Evolutionary conservation across 1,139 yeast genomes (phyloP), one percentile per base, ranked within the genome.

Genomic region (Suhomyces taliae): DNA sequence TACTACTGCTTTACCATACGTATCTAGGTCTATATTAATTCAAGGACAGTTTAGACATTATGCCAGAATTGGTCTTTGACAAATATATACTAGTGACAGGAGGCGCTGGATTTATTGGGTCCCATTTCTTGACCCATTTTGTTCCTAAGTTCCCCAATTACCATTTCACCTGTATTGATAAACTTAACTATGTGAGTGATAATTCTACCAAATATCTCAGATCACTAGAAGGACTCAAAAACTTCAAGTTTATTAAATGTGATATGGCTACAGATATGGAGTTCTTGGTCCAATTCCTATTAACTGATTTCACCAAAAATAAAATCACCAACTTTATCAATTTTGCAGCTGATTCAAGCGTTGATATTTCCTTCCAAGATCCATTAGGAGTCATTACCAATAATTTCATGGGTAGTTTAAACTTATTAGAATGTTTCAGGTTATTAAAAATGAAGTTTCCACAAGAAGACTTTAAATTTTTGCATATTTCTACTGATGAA

Each of bases 401-500:
- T 45, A 82, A 82, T 52, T 71, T 79, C 2, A 39, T 78, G 6
- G 74, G 81, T 9, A 76, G 83, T 0, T 83, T 78, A 52, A 76
- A 73, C 34, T 53, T 82, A 29, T 64, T 82, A 12, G 85, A 82
- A 57, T 66, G 70, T 37, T 60, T 67, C 43, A 62, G 78, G 35
- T 35, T 53, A 11, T 40, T 56, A 8, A 31, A 39, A 9, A 24
- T 34, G 31, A 32, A 42, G 6, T 8, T 33, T 7, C 48, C 48
- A 4, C 31, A 15, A n/a, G 47, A 47, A n/a, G 43, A 49, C 12
- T 50, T 55, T 34, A 45, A 58, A 11, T 67, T 81, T 42, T 50
- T 82, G 4, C 85, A 81, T 56, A 66, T 82, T 51, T 81, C 86
- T 3, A 81, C 87, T 0, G 87, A 82, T 55, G 87, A 82, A 52